These are phyloP conservation scores for Neophaeococcomyces mojaviensis DNA, from an alignment of 2,329 filamentous ascomycete species.

Conservation along the genomic window DNA sequence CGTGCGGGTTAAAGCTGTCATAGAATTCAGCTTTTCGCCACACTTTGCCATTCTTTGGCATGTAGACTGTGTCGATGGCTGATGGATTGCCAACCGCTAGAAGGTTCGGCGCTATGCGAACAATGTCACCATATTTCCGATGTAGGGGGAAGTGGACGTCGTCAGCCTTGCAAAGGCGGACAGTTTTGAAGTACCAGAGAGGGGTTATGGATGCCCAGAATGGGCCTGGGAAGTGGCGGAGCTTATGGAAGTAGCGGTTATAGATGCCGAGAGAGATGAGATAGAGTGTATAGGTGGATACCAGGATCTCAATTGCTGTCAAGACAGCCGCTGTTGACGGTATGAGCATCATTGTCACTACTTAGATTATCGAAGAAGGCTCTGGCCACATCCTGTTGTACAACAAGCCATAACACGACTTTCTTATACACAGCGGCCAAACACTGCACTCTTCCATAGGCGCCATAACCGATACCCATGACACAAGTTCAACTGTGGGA, in stretches of 20 bases:
- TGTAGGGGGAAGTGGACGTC: constrained; percentile 15
- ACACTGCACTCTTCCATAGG: no score
- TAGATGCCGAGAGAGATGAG: no score
- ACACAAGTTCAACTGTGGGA: no score
- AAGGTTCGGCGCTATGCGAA: constrained; percentile 17
- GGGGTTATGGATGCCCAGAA: constrained; percentile 16
- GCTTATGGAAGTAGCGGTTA: constrained; percentile 16
- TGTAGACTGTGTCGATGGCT: constrained; percentile 14
- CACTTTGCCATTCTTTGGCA: neutral
- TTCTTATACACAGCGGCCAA: no score
- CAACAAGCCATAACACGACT: no score
- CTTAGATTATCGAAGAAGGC: no score
- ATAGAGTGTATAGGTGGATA: no score
- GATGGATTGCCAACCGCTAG: constrained; percentile 14
- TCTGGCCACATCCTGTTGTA: no score
- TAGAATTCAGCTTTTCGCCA: constrained; percentile 11
- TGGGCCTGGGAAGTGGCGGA: constrained; percentile 16
- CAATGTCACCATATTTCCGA: constrained; percentile 18
- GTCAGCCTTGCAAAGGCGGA: constrained; percentile 12
- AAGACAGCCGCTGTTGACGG: no score
- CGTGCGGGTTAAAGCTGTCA: constrained; percentile 14
- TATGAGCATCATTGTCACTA: no score
- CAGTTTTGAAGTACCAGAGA: constrained; percentile 16
- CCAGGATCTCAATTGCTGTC: no score
- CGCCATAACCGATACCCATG: no score